These are phyloP conservation scores for Epichloe sp. DNA, from an alignment of 2,329 filamentous ascomycete genomes.

Conservation along the genomic window DNA sequence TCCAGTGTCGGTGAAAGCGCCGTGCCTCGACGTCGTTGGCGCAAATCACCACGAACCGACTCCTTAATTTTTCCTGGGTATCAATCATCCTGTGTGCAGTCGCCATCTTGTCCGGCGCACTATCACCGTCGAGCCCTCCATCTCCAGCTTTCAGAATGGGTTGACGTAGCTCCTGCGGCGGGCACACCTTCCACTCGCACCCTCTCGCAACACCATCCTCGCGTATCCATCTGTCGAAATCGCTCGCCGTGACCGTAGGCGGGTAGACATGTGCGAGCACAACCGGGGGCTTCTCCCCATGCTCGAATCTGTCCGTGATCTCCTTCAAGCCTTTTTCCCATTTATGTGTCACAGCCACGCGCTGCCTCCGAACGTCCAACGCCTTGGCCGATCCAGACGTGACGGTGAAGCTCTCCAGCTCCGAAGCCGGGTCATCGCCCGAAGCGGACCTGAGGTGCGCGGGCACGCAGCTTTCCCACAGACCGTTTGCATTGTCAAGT, in stretches of 20 bases:
- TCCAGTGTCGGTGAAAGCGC: conserved; percentile 29
- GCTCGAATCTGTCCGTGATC: conserved; percentile 12
- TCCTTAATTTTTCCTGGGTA: conserved; percentile 10
- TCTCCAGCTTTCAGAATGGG: not conserved
- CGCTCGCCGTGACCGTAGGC: conserved; percentile 16
- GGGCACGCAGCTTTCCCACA: conserved; percentile 19
- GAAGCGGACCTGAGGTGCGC: conserved; percentile 11
- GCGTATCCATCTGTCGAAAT: conserved; percentile 24
- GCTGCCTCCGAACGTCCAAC: conserved; percentile 9
- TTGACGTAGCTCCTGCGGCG: conserved; percentile 8
- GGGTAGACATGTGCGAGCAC: conserved; percentile 20
- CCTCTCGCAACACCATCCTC: conserved; percentile 28
- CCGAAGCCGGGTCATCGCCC: conserved; percentile 8
- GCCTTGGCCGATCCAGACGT: conserved; percentile 13
- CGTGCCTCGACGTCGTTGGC: conserved; percentile 20
- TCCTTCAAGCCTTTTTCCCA: conserved; percentile 15
- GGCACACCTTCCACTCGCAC: conserved; percentile 12
- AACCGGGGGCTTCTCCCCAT: conserved; percentile 15
- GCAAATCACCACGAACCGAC: conserved; percentile 22
- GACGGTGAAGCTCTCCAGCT: conserved; percentile 18
- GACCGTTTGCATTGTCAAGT: conserved; percentile 15
- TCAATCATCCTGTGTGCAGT: conserved; percentile 5
- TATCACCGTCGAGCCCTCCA: conserved; percentile 6
- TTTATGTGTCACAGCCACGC: conserved; percentile 10
- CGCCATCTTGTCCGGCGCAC: not conserved